phyloP scores from a whole-genome alignment of 2,329 filamentous ascomycete species.

The Ophiostoma perfectum region DNA sequence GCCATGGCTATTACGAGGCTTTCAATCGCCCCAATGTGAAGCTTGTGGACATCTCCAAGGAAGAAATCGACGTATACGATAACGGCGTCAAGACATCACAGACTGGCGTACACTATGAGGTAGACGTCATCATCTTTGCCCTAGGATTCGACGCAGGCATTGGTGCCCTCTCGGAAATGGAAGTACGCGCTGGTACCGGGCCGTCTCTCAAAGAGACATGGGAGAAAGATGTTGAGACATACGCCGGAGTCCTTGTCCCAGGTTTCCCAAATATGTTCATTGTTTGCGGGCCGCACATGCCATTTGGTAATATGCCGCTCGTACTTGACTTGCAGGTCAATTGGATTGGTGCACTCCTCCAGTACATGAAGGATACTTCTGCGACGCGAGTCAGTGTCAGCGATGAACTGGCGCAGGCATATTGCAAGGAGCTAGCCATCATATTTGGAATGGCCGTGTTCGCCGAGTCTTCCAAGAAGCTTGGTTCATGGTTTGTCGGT shows the following conservation, averaged over 20 bases:
- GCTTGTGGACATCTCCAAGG: conserved; percentile 42
- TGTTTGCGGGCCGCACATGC: conserved; percentile 24
- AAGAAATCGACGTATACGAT: conserved; percentile 38
- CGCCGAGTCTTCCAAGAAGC: conserved; percentile 16
- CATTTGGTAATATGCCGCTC: conserved; percentile 19
- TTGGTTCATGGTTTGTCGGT: conserved; percentile 27
- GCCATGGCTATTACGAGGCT: conserved; percentile 46
- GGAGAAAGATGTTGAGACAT: conserved; percentile 31
- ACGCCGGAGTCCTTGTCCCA: conserved; percentile 27
- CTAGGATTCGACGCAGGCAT: conserved; percentile 36
- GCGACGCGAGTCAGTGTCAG: conserved; percentile 22
- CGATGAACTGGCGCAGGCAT: conserved; percentile 12
- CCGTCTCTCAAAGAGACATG: conserved; percentile 32
- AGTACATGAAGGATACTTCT: conserved; percentile 17
- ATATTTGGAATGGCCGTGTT: conserved; percentile 19
- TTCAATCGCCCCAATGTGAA: conserved; percentile 43
- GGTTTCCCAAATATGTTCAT: conserved; percentile 26
- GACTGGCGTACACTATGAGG: conserved; percentile 34
- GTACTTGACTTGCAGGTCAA: conserved; percentile 21
- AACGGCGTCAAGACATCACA: conserved; percentile 38
- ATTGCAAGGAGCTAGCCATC: conserved; percentile 11
- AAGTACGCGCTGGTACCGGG: conserved; percentile 30
- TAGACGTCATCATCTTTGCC: conserved; percentile 36
- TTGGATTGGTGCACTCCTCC: conserved; percentile 22
- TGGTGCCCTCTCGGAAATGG: conserved; percentile 33